Evolutionary conservation across 208 protist species (phyloP), one percentile per base, ranked within the genome.

Genomic region (Angomonas desouzai): DNA sequence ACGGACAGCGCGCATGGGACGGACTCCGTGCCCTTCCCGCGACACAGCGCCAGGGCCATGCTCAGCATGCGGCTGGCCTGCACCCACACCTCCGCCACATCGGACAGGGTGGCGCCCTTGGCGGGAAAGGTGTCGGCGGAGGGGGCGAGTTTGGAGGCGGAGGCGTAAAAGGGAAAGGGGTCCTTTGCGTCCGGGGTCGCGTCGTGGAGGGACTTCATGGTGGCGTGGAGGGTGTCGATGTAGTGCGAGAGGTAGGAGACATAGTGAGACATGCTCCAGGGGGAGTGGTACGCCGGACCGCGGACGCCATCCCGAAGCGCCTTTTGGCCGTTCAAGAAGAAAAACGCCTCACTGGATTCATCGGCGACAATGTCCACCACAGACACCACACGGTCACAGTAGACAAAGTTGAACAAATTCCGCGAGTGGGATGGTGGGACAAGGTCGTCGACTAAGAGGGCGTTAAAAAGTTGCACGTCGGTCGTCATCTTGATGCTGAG

Each of bases 401-500:
- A 78, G 38, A 61, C 22, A 20, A 68, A 64, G 22, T 64, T 70
- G 11, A 80, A 68, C 0, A 84, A 55, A 55, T 84, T 84, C 53
- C 69, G 49, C n/a, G 66, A 57, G 55, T 80, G 69, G 6, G 57
- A 66, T 32, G 74, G 60, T 16, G 69, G n/a, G 9, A 77, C 66
- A 53, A 55, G 48, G 20, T 70, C 72, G 18, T 51, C 29, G 33
- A 77, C 60, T 32, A 64, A 62, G 33, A 84, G 74, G 22, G 67
- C 64, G 34, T 67, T 71, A 49, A 73, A 84, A 27, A 72, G 62
- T 32, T 64, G 57, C 34, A 70, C 22, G 30, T 69, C 49, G n/a
- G 72, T 79, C n/a, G 69, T 71, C 34, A 79, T 33, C 23, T 70
- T 64, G 40, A 84, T 48, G 10, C 70, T 74, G 2, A 78, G 36